Conservation (phyloP, 495 filamentous ascomycete species). For the Alectoria sarmentosa region DNA sequence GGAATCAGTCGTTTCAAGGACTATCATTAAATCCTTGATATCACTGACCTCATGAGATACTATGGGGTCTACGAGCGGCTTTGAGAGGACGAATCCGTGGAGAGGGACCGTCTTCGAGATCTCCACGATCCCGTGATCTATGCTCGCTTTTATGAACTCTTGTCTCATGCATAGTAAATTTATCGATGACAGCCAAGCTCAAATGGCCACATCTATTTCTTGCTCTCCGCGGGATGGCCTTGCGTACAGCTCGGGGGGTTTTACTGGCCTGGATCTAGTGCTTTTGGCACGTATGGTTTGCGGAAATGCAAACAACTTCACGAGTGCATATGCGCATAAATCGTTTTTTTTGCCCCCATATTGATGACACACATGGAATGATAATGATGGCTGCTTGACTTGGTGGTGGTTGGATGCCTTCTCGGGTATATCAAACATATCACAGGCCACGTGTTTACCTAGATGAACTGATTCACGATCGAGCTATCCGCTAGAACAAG, state of each 20-base stretch:
- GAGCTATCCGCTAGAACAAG: conserved; percentile 6
- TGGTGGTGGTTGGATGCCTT: conserved; percentile 8
- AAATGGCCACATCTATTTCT: not conserved
- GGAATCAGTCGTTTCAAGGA: conserved; percentile 42
- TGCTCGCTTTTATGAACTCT: not conserved
- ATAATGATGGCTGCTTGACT: not conserved
- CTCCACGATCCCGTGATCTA: not conserved
- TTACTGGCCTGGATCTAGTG: not conserved
- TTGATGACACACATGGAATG: conserved; percentile 3
- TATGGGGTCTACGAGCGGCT: not conserved
- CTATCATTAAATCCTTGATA: conserved; percentile 44
- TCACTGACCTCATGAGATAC: not conserved
- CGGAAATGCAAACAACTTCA: conserved; percentile 8
- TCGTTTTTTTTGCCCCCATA: conserved; percentile 3
- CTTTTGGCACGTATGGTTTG: conserved; percentile 4
- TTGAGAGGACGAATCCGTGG: not conserved
- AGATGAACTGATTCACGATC: conserved; percentile 10
- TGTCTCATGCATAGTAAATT: not conserved
- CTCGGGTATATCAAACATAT: conserved; percentile 1
- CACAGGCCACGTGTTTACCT: conserved; percentile 9
- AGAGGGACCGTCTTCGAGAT: not conserved
- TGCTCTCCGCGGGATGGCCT: not conserved
- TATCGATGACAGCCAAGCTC: not conserved
- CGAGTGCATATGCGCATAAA: conserved; percentile 10
- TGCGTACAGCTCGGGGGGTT: not conserved